Conservation (phyloP, 73 alveolate species). For the Paramecium sexaurelia region DNA sequence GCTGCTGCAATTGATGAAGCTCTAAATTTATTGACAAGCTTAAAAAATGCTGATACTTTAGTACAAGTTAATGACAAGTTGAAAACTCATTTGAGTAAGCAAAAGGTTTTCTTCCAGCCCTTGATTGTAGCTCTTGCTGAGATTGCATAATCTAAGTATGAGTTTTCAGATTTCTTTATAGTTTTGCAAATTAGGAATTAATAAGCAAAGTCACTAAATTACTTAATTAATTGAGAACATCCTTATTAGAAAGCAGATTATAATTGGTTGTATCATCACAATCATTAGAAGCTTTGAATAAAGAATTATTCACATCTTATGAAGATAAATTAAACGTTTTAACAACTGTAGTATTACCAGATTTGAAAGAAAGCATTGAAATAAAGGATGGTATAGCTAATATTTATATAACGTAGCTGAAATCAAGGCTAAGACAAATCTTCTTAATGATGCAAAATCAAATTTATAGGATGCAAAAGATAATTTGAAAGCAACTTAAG, state of each 20-base stretch:
- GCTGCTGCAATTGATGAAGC: slow-evolving; percentile 50
- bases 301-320: background rate
- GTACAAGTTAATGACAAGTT: background rate
- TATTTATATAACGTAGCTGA: background rate
- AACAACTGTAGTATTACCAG: background rate
- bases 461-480: background rate
- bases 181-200: slow-evolving; percentile 44
- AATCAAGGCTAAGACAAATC: background rate
- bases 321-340: background rate
- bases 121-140: background rate
- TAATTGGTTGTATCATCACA: background rate
- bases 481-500: slow-evolving; percentile 1
- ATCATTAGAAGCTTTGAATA: background rate
- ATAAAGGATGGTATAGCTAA: background rate
- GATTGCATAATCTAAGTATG: slow-evolving; percentile 24
- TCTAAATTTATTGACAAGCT: background rate
- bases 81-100: background rate
- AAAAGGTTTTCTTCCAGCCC: slow-evolving; percentile 12
- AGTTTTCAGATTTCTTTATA: background rate
- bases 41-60: background rate
- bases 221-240: background rate
- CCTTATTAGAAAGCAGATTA: background rate
- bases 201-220: background rate
- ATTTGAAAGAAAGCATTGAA: background rate
- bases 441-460: background rate